These are phyloP conservation scores for Silene vulgaris DNA, from an alignment of 179 eudicot species.

Conservation along the genomic window DNA sequence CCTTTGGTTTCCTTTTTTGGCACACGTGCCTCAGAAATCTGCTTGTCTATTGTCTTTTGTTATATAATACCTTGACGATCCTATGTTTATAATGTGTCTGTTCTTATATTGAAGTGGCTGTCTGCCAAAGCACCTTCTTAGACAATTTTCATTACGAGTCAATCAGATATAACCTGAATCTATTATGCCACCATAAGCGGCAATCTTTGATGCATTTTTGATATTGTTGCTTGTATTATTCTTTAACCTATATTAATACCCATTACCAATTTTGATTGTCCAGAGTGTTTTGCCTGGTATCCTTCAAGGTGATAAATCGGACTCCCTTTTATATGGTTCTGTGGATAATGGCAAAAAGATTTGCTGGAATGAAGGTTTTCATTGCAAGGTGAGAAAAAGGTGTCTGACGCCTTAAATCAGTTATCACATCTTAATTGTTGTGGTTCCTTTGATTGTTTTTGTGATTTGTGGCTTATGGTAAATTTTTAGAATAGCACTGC, in stretches of 20 bases:
- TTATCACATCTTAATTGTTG: not conserved
- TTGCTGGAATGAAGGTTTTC: conserved; percentile 96
- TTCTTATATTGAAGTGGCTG: not conserved
- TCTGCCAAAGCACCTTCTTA: not conserved
- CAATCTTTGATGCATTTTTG: not conserved
- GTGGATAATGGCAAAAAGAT: conserved; percentile 99
- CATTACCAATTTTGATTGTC: conserved; percentile 13
- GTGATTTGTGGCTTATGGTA: not conserved
- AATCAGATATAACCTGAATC: not conserved
- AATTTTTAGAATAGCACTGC: not conserved
- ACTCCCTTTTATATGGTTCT: conserved; percentile 95
- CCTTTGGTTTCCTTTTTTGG: not conserved
- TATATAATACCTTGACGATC: not conserved
- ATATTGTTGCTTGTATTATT: not conserved
- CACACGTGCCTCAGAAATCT: too few species aligned
- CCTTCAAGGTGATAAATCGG: conserved; percentile 98
- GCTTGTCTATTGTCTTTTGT: not conserved
- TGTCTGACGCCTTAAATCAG: not conserved
- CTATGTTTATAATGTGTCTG: not conserved
- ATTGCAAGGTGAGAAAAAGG: conserved; percentile 57
- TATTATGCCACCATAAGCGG: not conserved
- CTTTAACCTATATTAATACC: not conserved
- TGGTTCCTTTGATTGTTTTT: not conserved
- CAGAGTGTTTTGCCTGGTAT: conserved; percentile 99
- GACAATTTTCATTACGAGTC: not conserved